Evolutionary conservation across 257 asterid species (phyloP).

Genomic region (Gentiana macrophylla): DNA sequence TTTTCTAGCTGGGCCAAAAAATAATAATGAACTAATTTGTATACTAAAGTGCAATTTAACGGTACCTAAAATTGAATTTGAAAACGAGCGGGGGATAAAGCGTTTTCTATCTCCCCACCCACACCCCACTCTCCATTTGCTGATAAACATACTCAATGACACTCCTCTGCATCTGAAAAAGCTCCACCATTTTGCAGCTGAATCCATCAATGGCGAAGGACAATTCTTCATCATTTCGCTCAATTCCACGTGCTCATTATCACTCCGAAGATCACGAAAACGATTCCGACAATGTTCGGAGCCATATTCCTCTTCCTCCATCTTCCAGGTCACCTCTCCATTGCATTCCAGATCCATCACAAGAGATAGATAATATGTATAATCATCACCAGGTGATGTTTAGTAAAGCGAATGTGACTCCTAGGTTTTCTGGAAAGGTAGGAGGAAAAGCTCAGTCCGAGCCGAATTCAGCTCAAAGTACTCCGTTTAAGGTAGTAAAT

Average conservation of each 20-base stretch:
- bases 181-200: background rate
- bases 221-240: constrained; percentile 9
- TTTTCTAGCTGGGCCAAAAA: background rate
- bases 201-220: constrained; percentile 10
- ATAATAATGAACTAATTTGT: too few species aligned
- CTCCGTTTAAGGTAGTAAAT: constrained; percentile 27
- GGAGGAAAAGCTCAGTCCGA: constrained; percentile 29
- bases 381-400: constrained; percentile 1
- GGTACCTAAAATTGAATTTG: constrained; percentile 10
- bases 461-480: constrained; percentile 46
- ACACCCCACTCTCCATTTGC: background rate
- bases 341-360: constrained; percentile 62
- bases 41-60: background rate
- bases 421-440: constrained; percentile 21
- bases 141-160: background rate
- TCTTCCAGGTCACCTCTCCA: constrained; percentile 56
- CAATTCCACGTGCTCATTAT: constrained; percentile 13
- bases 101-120: background rate
- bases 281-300: constrained; percentile 16
- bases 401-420: constrained; percentile 16
- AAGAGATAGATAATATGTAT: background rate
- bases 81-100: constrained; percentile 23
- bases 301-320: constrained; percentile 12
- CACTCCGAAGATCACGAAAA: constrained; percentile 28
- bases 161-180: background rate